Evolutionary conservation across 108 stramenopile species (phyloP).

Genomic region (Pelagomonas calceolata): DNA sequence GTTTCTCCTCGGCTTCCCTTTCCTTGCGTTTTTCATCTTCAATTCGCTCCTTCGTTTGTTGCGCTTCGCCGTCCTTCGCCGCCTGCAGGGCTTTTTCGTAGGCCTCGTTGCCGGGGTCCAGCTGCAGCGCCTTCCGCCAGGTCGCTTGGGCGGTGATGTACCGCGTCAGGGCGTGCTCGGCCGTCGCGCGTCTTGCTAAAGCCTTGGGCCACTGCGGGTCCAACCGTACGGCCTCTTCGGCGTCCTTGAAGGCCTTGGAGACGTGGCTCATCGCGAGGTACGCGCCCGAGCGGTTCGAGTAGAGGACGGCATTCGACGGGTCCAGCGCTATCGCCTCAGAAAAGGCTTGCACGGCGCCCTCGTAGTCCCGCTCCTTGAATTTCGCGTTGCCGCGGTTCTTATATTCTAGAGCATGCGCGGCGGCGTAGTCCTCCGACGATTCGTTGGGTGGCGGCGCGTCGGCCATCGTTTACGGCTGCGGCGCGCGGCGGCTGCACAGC

Average conservation of each 20-base stretch:
- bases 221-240: constrained; percentile 36
- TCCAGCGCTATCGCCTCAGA: constrained; percentile 38
- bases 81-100: constrained; percentile 21
- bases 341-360: constrained; percentile 44
- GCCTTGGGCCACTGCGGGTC: constrained; percentile 39
- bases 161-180: constrained; percentile 36
- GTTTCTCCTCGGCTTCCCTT: constrained; percentile 10
- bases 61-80: constrained; percentile 25
- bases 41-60: constrained; percentile 13
- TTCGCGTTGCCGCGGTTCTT: constrained; percentile 44
- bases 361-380: constrained; percentile 35
- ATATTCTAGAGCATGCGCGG: constrained; percentile 16
- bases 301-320: constrained; percentile 29
- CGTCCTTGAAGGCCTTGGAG: constrained; percentile 45
- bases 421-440: not conserved
- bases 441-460: too few relatives aligned
- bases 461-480: too few relatives aligned
- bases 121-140: constrained; percentile 20
- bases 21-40: constrained; percentile 17
- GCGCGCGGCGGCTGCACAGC: too few relatives aligned
- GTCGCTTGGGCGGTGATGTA: constrained; percentile 10
- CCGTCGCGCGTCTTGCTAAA: constrained; percentile 33
- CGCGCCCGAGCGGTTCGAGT: constrained; percentile 46
- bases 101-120: constrained; percentile 27
- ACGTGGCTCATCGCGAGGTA: constrained; percentile 38